Evolutionary conservation across 2,329 filamentous ascomycete species (phyloP).

Genomic region (Fonsecaea pedrosoi): DNA sequence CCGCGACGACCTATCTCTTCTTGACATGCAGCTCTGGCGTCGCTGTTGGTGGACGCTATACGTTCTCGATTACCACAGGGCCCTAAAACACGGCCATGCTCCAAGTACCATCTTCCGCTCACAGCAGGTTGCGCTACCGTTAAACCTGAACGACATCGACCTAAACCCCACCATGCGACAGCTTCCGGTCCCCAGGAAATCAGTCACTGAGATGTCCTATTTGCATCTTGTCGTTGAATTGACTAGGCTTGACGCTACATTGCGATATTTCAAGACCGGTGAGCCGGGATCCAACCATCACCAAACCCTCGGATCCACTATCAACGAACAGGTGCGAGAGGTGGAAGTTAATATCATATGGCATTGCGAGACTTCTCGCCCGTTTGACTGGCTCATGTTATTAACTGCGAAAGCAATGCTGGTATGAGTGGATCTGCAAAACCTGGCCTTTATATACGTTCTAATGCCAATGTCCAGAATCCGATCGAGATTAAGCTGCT

Average conservation of each 20-base stretch:
- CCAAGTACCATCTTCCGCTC: not conserved
- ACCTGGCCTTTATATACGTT: not conserved
- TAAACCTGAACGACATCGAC: conserved; percentile 1
- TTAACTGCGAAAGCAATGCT: not conserved
- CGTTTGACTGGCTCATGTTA: not conserved
- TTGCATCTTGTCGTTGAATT: not conserved
- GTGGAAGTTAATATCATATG: not conserved
- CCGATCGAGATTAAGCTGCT: not conserved
- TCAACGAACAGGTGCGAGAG: not conserved
- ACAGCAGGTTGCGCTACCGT: not conserved
- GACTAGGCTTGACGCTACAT: not conserved
- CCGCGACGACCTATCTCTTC: not conserved
- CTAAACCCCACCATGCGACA: not conserved
- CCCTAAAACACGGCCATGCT: not conserved
- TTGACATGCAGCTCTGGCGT: not conserved
- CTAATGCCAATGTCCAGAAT: not conserved
- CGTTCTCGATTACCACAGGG: not conserved
- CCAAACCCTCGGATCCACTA: not conserved
- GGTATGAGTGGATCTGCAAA: not conserved
- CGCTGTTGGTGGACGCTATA: conserved; percentile 2
- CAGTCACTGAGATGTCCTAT: not conserved
- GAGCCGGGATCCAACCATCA: not conserved
- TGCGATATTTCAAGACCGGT: not conserved
- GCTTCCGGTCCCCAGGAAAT: not conserved
- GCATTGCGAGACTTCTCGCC: not conserved